Evolutionary conservation across 1,284 basidiomycete genomes (phyloP), one percentile per base, ranked within the genome.

Genomic region (Jaminaea rosea): DNA sequence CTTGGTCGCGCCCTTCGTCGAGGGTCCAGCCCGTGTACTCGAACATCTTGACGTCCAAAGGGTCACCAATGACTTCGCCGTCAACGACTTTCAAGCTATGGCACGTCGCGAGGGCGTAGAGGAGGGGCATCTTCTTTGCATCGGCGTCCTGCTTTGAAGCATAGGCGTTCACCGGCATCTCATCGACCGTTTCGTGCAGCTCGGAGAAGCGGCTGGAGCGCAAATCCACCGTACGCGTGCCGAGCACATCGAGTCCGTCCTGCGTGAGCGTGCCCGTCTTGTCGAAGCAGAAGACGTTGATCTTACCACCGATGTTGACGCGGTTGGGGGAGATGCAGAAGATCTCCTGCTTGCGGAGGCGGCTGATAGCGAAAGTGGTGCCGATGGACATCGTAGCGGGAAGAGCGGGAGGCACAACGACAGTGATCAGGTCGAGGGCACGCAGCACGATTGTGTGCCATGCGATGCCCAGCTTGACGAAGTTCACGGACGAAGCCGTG

Each of bases 211-310:
- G 81, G 46, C 84, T 81, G 1, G 62, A 58, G 26, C 62, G 58
- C 47, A 62, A 50, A 50, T 67, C 68, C 37, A 73, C 60, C 1
- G 70, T 73, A n/a, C 72, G 63, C 15, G 63, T 63, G 1, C 71
- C 71, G 42, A 99, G 84, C 42, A 99, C 91, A 69, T 98, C 94
- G 37, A 99, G 80, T 0, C 94, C 94, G 62, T 99, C 94, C 75
- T 97, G 94, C 0, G 94, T 99, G 15, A 99, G 80, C 0, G 94
- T 99, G 1, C 94, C 94, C 1, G 94, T 99, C 78, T 99, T 99
- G 79, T 99, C 94, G 69, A 99, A 99, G 75, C 92, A 97, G 67
- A 92, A 93, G 7, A 98, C 87, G 62, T 98, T 97, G 77, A 98
- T 81, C 77, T 96, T 94, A 27, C 94, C 94, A 2, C 85, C 90